Conservation (phyloP, 83 land plant species). For the Isoetes engelmannii region DNA sequence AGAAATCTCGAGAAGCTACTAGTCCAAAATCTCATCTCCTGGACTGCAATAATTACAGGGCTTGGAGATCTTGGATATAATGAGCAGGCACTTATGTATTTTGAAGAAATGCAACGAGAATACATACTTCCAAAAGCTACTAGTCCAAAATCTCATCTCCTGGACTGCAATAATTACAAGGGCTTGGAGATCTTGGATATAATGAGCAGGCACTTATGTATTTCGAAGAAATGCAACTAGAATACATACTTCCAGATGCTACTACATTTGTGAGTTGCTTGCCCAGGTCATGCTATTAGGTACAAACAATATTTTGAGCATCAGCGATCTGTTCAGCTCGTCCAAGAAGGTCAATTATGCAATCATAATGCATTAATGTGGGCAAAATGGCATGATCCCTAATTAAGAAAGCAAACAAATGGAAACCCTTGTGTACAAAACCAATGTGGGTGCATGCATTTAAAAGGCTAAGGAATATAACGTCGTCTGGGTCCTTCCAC, state of each 20-base stretch:
- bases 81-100: neutral
- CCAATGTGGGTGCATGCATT: too few species aligned
- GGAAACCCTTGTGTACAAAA: too few species aligned
- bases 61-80: conserved; percentile 1
- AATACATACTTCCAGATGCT: neutral
- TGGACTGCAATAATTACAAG: conserved; percentile 19
- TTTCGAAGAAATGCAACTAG: conserved; percentile 5
- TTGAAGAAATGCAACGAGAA: conserved; percentile 1
- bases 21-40: neutral
- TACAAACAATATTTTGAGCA: too few species aligned
- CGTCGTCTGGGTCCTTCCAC: too few species aligned
- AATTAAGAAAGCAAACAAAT: too few species aligned
- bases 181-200: conserved; percentile 2
- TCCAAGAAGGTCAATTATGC: too few species aligned
- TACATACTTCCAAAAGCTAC: neutral
- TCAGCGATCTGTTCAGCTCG: too few species aligned
- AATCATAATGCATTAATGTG: too few species aligned
- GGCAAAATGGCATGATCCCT: too few species aligned
- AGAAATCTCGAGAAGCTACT: neutral
- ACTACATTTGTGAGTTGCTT: too few species aligned
- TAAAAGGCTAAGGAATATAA: too few species aligned
- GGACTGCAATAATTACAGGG: conserved; percentile 18
- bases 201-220: neutral
- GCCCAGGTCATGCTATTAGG: too few species aligned
- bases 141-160: neutral